phyloP scores from a whole-genome alignment of 192 early-diverging fungal genomes.

The Backusella tarrabulga region DNA sequence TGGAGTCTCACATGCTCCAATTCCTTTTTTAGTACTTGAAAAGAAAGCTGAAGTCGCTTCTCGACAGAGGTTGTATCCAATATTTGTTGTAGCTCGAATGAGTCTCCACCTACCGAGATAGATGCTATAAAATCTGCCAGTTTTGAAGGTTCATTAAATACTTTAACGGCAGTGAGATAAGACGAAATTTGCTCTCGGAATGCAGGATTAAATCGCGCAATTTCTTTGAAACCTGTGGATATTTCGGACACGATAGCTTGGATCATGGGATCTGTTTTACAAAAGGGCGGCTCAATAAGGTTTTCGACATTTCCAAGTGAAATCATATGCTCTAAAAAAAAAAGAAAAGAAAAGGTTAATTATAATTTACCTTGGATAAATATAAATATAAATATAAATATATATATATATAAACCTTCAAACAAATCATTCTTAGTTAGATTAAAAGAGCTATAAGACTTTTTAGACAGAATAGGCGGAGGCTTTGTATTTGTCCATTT shows the following conservation, averaged over 20 bases:
- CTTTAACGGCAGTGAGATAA: constrained; percentile 92
- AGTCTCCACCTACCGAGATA: constrained; percentile 89
- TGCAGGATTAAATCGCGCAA: constrained; percentile 89
- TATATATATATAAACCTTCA: background rate
- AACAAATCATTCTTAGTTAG: background rate
- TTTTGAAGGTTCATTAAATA: constrained; percentile 91
- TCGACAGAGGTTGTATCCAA: constrained; percentile 85
- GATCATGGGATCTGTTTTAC: constrained; percentile 79
- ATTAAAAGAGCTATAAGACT: background rate
- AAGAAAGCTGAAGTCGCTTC: constrained; percentile 87
- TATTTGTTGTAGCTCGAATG: constrained; percentile 88
- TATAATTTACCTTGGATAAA: background rate
- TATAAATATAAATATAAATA: background rate
- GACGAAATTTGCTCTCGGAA: constrained; percentile 97
- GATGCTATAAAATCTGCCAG: constrained; percentile 97
- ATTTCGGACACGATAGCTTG: constrained; percentile 93
- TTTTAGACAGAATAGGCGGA: background rate
- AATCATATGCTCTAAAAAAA: constrained; percentile 23
- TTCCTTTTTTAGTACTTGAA: constrained; percentile 95
- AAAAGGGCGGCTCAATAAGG: constrained; percentile 78
- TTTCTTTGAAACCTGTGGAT: constrained; percentile 94
- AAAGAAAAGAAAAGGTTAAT: background rate
- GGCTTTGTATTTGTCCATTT: background rate
- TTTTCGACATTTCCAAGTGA: constrained; percentile 90
- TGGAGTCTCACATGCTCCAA: constrained; percentile 94